Evolutionary conservation across 1,284 basidiomycete genomes (phyloP), one percentile per base, ranked within the genome.

Genomic region (Ustilago cynodontis): DNA sequence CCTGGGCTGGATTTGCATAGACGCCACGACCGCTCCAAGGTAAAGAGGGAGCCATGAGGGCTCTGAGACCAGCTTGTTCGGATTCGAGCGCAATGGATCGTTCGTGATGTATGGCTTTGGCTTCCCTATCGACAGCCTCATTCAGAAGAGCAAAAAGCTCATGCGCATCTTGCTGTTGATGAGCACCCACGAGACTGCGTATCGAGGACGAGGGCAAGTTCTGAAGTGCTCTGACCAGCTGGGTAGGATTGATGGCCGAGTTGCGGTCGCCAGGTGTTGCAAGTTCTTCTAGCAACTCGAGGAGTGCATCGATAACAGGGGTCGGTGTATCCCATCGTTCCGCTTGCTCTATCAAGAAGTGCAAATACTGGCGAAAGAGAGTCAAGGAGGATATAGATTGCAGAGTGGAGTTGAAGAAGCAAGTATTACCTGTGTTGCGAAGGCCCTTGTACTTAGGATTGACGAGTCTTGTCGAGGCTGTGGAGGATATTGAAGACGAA

Each of bases 111-210:
- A 85, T 71, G 2, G 51, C 56, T 20, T 69, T 70, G 1, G 79
- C 75, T 59, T 86, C 84, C 8, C 70, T 67, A 33, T 81, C 77
- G 24, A 86, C 66, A 1, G 82, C 81, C n/a, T 77, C 69, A 41
- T 78, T 70, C 35, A 86, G 77, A 4, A 86, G 74, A 1, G 82
- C 77, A 52, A 82, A 79, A 16, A 86, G 77, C 62, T 86, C 84
- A 53, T 86, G 84, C 1, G 84, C 83, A 47, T 86, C 84, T 50
- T 86, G 84, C 56, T 86, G 84, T 67, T 84, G 82, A 22, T 85
- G 84, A 5, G 84, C 84, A 0, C 71, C 73, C 2, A 84, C 63
- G 16, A 86, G 75, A 11, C 80, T 75, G 9, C 82, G 70, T 16
- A 82, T 67, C 0, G 81, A 81, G 1, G 78, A 77, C 0, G 73